Evolutionary conservation across 2,329 filamentous ascomycete species (phyloP), one percentile per base, ranked within the genome.

Genomic region (Juglanconis juglandina): DNA sequence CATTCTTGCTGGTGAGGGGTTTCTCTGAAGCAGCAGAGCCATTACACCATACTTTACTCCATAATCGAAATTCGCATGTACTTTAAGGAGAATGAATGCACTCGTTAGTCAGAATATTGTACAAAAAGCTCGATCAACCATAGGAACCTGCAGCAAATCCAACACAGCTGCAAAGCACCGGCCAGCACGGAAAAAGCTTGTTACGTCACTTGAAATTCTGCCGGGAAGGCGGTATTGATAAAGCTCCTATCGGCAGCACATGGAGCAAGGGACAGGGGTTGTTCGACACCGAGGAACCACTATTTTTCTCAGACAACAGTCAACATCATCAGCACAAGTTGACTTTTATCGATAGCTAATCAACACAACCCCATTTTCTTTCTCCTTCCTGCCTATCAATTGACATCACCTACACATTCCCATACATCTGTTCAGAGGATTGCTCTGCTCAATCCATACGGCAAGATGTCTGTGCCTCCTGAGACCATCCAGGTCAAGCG

Each of bases 401-500:
- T 46, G 24, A 2, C 24, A 24, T 24, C 24, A 24, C 24, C 24
- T 2, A 24, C 24, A 24, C 24, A 24, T 24, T 24, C 24, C 24
- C 24, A 24, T 24, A 24, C 24, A 24, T 24, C 24, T 24, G 24
- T 24, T 24, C 24, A 24, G 24, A 24, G 24, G 24, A 24, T 24
- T 24, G 11, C 13, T 24, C 13, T 17, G 2, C 34, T 30, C 48
- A 32, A 50, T 42, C 46, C 42, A 14, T 10, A 42, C 32, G 37
- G 34, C 64, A 57, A 51, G 57, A 86, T 86, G 83, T 83, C 83
- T 53, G 73, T 84, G 4, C 84, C 83, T 32, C 83, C 83, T 33
- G 79, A 84, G 63, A 73, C 83, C 53, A 86, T 87, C 71, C 80
- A 81, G 60, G 80, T 87, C 65, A 86, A 86, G 77, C 58, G 61